Evolutionary conservation across 495 filamentous ascomycete genomes (phyloP), one percentile per base, ranked within the genome.

Genomic region (Penicillium manginii): DNA sequence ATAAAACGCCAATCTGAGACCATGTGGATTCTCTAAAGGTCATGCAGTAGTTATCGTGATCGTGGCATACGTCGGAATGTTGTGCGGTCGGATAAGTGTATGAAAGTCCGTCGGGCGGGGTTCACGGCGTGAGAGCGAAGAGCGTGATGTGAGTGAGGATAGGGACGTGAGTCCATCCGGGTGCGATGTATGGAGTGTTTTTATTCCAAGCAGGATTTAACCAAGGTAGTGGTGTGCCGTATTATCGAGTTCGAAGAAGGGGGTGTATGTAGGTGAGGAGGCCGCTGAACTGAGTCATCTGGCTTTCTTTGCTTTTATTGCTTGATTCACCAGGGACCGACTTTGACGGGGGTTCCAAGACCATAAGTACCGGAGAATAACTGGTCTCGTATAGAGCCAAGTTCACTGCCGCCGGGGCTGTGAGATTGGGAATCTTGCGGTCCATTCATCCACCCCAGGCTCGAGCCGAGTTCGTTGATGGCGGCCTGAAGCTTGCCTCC

Each of bases 401-500:
- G 69, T 48, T 90, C 83, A 57, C 64, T 77, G 42, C 70, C 72
- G 8, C 75, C 66, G 32, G 73, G 54, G 54, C 77, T 65, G 52
- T 77, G 70, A n/a, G 75, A 70, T n/a, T 74, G 73, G n/a, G 74
- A 64, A n/a, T 79, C 73, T 17, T 74, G 61, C 31, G 75, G 62
- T 35, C 79, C 78, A 23, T 84, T 87, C 78, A 91, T 88, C 91
- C 91, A 96, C 43, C 87, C 88, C 29, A 96, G 74, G 59, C 84
- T 87, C 19, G 73, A 77, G n/a, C 81, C 81, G 73, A 97, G 84
- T 63, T 91, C 89, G 53, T 86, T 80, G 49, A 97, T 83, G 42
- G 92, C 94, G 52, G 85, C 85, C 63, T 90, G 87, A 73, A 98
- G 79, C 67, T 88, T 89, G 9, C 93, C 92, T 37, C 86, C 88